Conservation (phyloP, 441 rosid species). For the Dalechampia spathulata region DNA sequence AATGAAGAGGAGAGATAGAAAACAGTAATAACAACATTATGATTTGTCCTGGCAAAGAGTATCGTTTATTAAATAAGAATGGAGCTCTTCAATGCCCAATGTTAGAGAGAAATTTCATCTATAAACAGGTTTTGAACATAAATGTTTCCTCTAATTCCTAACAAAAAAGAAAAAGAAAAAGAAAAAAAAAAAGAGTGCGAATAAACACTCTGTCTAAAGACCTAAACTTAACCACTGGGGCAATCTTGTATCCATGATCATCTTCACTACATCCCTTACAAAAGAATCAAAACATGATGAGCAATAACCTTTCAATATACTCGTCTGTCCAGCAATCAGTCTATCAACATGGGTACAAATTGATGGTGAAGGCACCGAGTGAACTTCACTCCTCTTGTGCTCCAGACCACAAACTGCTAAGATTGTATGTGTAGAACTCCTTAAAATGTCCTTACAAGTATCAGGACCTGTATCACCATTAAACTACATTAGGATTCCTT, state of each 20-base stretch:
- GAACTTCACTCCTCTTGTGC: slow-evolving; percentile 62
- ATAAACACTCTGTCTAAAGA: slow-evolving; percentile 27
- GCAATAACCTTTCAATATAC: slow-evolving; percentile 82
- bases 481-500: background rate
- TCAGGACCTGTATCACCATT: slow-evolving; percentile 44
- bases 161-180: slow-evolving; percentile 12
- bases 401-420: slow-evolving; percentile 88
- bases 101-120: slow-evolving; percentile 26
- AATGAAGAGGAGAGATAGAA: background rate
- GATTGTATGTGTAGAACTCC: slow-evolving; percentile 68
- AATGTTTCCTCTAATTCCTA: slow-evolving; percentile 31
- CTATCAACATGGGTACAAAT: slow-evolving; percentile 51
- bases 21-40: slow-evolving; percentile 9
- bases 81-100: slow-evolving; percentile 28
- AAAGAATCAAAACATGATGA: slow-evolving; percentile 78
- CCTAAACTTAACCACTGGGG: slow-evolving; percentile 83
- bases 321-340: slow-evolving; percentile 43
- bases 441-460: slow-evolving; percentile 57
- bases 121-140: slow-evolving; percentile 33
- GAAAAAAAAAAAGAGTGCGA: slow-evolving; percentile 12
- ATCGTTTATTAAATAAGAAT: slow-evolving; percentile 23
- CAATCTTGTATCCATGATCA: slow-evolving; percentile 61
- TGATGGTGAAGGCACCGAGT: slow-evolving; percentile 39
- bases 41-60: slow-evolving; percentile 23
- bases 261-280: slow-evolving; percentile 76